Evolutionary conservation across 352 stramenopile species (phyloP), one percentile per base, ranked within the genome.

Genomic region (Globisporangium middletonii): DNA sequence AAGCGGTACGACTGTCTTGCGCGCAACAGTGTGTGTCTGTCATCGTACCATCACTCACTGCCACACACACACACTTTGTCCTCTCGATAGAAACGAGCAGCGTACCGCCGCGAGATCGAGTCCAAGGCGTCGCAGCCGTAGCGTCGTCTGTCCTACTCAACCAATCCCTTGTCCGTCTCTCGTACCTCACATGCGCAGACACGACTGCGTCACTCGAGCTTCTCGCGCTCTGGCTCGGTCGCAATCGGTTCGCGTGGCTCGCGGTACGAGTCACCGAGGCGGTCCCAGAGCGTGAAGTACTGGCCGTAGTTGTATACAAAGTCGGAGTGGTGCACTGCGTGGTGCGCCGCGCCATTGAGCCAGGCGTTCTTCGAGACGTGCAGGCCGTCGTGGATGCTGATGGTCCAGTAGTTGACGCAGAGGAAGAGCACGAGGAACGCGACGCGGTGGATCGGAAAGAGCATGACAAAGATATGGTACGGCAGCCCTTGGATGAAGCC

Each of bases 301-400:
- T 89, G 81, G 15, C 78, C 77, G 49, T 86, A 88, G 57, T 91
- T 91, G 69, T 76, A 86, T 16, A 83, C 72, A 53, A 88, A 91
- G 47, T 75, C 71, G 37, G 71, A 62, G 57, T 91, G 81, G 59
- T 91, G 81, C 16, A 87, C 66, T 4, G 67, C 68, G 66, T 91
- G 81, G 59, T 89, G 78, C 9, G 73, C 69, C 0, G 78, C 73
- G 49, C 79, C 78, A 50, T 91, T 91, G 52, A 91, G 56, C 63
- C 72, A 78, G 58, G 73, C 63, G 63, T 83, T 86, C 52, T 79
- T 68, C 35, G 75, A 62, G 48, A 89, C 42, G 61, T 84, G 69
- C 48, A 74, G 60, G 0, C 75, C 81, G 56, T 86, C 77, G 63
- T 91, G 81, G 65, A 91, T 91, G 60, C 73, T 86, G 62, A 91